Percentiles rank a stretch among this genome's conserved stretches.
These are phyloP conservation scores for Immersiporthe knoxdaviesiana DNA, from an alignment of 2,329 filamentous ascomycete species.

Conservation along the genomic window DNA sequence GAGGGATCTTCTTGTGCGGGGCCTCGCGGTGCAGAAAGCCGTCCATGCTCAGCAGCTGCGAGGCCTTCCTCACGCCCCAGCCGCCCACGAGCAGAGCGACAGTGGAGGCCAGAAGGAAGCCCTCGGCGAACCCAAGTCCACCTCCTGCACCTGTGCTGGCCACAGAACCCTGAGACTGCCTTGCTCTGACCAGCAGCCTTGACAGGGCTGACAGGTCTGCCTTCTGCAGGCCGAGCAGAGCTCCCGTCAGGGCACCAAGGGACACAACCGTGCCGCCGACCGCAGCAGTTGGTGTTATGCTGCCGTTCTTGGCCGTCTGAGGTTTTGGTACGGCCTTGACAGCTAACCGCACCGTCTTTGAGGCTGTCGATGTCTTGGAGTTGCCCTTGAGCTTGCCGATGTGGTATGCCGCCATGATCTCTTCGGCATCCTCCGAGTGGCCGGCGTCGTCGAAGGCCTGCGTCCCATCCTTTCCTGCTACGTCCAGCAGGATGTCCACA, in stretches of 20 bases:
- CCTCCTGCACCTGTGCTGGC: slow-evolving; percentile 24
- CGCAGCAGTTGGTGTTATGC: slow-evolving; percentile 2
- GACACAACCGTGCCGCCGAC: slow-evolving; percentile 24
- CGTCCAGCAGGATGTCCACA: slow-evolving; percentile 76
- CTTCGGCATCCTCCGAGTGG: slow-evolving; percentile 67
- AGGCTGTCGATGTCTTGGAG: slow-evolving; percentile 10
- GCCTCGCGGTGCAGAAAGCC: slow-evolving; percentile 41
- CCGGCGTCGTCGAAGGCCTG: slow-evolving; percentile 84
- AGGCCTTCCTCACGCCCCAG: slow-evolving; percentile 37
- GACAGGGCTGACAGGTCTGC: slow-evolving; percentile 30
- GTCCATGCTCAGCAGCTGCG: slow-evolving; percentile 40
- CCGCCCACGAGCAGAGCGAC: slow-evolving; percentile 40
- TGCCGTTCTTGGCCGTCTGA: slow-evolving; percentile 14
- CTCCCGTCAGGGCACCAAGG: slow-evolving; percentile 21
- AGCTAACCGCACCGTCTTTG: slow-evolving; percentile 23
- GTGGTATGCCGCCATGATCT: slow-evolving; percentile 45
- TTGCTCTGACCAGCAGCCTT: slow-evolving; percentile 25
- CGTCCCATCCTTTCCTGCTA: slow-evolving; percentile 76
- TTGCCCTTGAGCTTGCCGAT: slow-evolving; percentile 45
- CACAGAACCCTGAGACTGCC: slow-evolving; percentile 1
- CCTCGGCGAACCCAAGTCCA: slow-evolving; percentile 42
- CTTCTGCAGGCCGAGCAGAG: slow-evolving; percentile 19
- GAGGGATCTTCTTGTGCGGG: slow-evolving; percentile 45
- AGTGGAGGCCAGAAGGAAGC: slow-evolving; percentile 42
- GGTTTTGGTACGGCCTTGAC: slow-evolving; percentile 15